Conservation (phyloP, 768 basidiomycete genomes). For the Trametopsis cervina region DNA sequence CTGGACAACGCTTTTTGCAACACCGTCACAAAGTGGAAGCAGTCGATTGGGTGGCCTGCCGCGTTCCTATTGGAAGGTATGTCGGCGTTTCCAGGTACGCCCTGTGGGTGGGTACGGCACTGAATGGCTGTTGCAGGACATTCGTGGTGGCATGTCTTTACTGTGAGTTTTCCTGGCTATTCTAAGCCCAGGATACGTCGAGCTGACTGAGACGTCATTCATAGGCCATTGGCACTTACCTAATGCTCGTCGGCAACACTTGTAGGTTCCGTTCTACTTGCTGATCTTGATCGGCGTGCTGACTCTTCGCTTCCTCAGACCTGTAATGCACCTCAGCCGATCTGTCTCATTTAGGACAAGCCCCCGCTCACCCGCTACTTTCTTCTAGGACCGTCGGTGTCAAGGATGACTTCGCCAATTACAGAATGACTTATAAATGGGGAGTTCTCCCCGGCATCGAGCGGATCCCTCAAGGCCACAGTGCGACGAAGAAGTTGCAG, state of each 20-base stretch:
- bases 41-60: conserved; percentile 50
- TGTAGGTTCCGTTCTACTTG: conserved; percentile 20
- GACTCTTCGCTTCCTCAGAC: conserved; percentile 17
- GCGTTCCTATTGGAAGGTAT: conserved; percentile 65
- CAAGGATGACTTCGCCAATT: conserved; percentile 52
- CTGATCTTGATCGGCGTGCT: not conserved
- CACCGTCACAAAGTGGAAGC: conserved; percentile 48
- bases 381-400: conserved; percentile 45
- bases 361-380: too few relatives aligned
- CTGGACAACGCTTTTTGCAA: conserved; percentile 74
- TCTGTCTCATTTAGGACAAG: too few relatives aligned
- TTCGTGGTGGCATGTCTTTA: conserved; percentile 71
- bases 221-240: conserved; percentile 24
- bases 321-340: conserved; percentile 14
- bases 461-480: conserved; percentile 1
- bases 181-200: not conserved
- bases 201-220: conserved; percentile 6
- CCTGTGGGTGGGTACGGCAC: conserved; percentile 15
- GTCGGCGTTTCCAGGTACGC: not conserved
- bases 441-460: conserved; percentile 36
- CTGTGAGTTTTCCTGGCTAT: conserved; percentile 31
- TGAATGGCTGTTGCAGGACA: conserved; percentile 36
- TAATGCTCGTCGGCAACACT: conserved; percentile 27
- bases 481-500: not conserved
- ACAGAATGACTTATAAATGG: conserved; percentile 31